Evolutionary conservation across 2,329 filamentous ascomycete species (phyloP).

Genomic region (Cordyceps javanica): DNA sequence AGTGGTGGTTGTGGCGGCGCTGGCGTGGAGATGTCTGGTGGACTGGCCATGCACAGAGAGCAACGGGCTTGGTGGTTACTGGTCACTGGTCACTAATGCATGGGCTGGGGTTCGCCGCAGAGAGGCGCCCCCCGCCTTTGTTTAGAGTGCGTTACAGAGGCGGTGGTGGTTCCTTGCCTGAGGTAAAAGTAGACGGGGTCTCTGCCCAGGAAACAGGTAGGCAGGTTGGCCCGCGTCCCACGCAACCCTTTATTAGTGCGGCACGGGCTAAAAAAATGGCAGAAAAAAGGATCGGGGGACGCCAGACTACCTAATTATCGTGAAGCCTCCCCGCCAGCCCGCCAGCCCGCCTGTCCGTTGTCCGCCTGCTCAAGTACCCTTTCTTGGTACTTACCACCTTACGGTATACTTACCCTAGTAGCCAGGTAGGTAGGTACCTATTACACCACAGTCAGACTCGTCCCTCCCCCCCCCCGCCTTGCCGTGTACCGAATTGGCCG

Average conservation of each 20-base stretch:
- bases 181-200: neutral
- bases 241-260: too few relatives aligned
- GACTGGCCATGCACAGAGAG: neutral
- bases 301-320: slow-evolving; percentile 11
- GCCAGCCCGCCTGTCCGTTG: too few relatives aligned
- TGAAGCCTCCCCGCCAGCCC: neutral
- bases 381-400: neutral
- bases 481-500: slow-evolving; percentile 3
- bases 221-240: too few relatives aligned
- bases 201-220: neutral
- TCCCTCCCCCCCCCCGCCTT: neutral
- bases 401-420: neutral
- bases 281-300: slow-evolving; percentile 1
- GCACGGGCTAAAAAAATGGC: neutral
- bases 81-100: neutral
- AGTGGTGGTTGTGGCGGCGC: too few relatives aligned
- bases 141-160: neutral
- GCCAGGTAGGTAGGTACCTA: neutral
- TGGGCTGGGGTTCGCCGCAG: slow-evolving; percentile 1
- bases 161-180: neutral
- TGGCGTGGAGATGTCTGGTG: neutral
- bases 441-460: neutral
- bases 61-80: neutral
- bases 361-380: too few relatives aligned
- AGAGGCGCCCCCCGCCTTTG: neutral